Conservation (phyloP, 1,139 yeast species). For the Saccharomycopsis phalli region DNA sequence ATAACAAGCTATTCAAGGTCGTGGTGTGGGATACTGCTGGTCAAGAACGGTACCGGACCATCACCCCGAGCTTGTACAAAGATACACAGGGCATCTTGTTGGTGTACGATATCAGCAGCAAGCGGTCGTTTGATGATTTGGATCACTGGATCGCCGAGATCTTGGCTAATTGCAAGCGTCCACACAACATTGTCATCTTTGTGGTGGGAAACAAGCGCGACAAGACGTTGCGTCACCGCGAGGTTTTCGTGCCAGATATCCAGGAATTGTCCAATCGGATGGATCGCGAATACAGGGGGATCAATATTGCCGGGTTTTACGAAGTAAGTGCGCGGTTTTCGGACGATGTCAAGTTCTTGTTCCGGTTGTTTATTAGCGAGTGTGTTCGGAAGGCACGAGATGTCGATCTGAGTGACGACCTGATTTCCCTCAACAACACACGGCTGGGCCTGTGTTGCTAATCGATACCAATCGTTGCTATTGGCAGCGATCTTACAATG, state of each 20-base stretch:
- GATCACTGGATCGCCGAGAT: conserved; percentile 36
- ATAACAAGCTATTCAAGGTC: conserved; percentile 46
- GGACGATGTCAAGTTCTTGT: conserved; percentile 21
- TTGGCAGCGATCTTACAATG: too few relatives aligned
- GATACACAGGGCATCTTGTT: conserved; percentile 57
- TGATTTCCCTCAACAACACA: too few relatives aligned
- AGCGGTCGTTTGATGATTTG: conserved; percentile 43
- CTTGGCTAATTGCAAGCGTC: conserved; percentile 27
- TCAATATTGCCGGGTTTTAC: conserved; percentile 27
- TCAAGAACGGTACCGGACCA: conserved; percentile 50
- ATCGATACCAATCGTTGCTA: too few relatives aligned
- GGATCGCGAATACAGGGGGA: conserved; percentile 21
- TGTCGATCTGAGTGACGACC: too few relatives aligned
- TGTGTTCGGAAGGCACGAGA: too few relatives aligned
- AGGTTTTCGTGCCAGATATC: conserved; percentile 25
- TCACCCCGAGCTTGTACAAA: conserved; percentile 52
- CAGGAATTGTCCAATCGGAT: conserved; percentile 22
- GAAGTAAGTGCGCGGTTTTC: conserved; percentile 29
- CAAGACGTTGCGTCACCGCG: conserved; percentile 22
- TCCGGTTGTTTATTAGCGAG: conserved; percentile 17
- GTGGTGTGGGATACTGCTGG: conserved; percentile 57
- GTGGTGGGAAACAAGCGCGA: conserved; percentile 38
- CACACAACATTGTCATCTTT: conserved; percentile 28
- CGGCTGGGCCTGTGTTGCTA: too few relatives aligned
- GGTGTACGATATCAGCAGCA: conserved; percentile 53